Evolutionary conservation across 208 protist genomes (phyloP), one percentile per base, ranked within the genome.

Genomic region (Leishmania mexicana): DNA sequence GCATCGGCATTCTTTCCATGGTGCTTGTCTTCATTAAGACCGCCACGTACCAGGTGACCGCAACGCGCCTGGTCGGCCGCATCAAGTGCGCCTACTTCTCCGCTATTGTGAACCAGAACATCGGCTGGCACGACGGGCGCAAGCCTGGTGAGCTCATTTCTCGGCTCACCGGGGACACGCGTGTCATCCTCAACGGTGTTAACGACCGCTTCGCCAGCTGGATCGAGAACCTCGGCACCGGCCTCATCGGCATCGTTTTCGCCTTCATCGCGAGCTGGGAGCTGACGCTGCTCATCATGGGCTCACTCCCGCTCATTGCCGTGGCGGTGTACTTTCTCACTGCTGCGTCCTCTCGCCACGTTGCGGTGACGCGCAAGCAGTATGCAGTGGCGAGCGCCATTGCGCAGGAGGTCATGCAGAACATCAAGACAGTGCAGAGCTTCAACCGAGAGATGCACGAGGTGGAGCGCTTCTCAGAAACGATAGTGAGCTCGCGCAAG

Each of bases 401-500:
- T 53, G 94, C 95, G n/a, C 93, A 93, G 38, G 93, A 98, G 74
- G 92, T 94, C 71, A 94, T 98, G 80, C 83, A 92, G 51, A 94
- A 93, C 75, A 92, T 97, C 78, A 87, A 90, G 45, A 98, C 93
- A 0, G 95, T 98, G 53, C 90, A 94, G 75, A 85, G 80, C 38
- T 98, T 98, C 78, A 89, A 88, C 58, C 75, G 85, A n/a, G 90
- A 97, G 73, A 79, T 84, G 31, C 81, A 88, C 57, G 93, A 95
- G 79, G 81, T 81, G 49, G 84, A 87, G 5, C 89, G 93, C 24
- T 98, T 97, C 82, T 76, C 78, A 53, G 74, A 81, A 3, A 89
- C 91, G 24, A 84, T 97, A 28, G 64, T 89, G 11, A 42, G 64
- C 1, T 86, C 93, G 3, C 75, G 87, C 64, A 83, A 76, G 45